Percentiles rank a stretch among this genome's conserved stretches.
phyloP scores from a whole-genome alignment of 192 early-diverging fungal genomes.

The Coemansia sp. region DNA sequence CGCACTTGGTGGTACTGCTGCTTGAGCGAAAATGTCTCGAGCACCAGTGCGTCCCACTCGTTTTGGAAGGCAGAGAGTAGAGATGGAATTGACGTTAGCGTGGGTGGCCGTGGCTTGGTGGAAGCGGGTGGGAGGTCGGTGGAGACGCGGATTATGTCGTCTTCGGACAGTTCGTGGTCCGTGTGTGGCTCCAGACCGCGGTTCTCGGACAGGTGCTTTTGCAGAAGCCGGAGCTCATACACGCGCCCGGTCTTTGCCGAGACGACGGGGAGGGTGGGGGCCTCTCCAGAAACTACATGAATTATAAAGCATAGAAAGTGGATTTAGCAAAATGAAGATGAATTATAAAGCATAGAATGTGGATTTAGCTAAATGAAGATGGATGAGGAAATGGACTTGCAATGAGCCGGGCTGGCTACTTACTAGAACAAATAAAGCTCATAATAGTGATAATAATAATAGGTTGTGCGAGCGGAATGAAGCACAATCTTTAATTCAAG shows the following conservation, averaged over 20 bases:
- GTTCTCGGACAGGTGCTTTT: slow-evolving; percentile 85
- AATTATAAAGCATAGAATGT: not conserved
- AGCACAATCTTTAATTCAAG: too few species aligned
- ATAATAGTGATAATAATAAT: not conserved
- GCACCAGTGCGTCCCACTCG: slow-evolving; percentile 96
- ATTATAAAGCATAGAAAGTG: not conserved
- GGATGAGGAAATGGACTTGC: too few species aligned
- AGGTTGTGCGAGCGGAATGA: too few species aligned
- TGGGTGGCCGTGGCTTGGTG: slow-evolving; percentile 89
- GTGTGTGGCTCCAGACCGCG: slow-evolving; percentile 78
- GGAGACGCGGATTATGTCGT: slow-evolving; percentile 31
- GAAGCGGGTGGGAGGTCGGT: slow-evolving; percentile 26
- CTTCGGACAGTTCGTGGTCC: slow-evolving; percentile 62
- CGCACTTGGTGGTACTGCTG: slow-evolving; percentile 89
- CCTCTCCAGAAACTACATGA: slow-evolving; percentile 86
- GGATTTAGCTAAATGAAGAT: not conserved
- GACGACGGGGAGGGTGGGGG: slow-evolving; percentile 86
- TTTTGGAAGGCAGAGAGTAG: slow-evolving; percentile 90
- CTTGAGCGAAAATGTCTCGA: slow-evolving; percentile 93
- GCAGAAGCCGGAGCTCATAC: slow-evolving; percentile 86
- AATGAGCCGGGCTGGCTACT: too few species aligned
- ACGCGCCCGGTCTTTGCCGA: slow-evolving; percentile 83
- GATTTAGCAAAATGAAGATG: not conserved
- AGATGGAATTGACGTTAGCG: slow-evolving; percentile 89
- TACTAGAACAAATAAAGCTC: slow-evolving; percentile 47